Percentiles rank a stretch among this genome's conserved stretches.
phyloP scores from a whole-genome alignment of 1,139 yeast genomes.

The Kurtzmaniella quercitrusa region DNA sequence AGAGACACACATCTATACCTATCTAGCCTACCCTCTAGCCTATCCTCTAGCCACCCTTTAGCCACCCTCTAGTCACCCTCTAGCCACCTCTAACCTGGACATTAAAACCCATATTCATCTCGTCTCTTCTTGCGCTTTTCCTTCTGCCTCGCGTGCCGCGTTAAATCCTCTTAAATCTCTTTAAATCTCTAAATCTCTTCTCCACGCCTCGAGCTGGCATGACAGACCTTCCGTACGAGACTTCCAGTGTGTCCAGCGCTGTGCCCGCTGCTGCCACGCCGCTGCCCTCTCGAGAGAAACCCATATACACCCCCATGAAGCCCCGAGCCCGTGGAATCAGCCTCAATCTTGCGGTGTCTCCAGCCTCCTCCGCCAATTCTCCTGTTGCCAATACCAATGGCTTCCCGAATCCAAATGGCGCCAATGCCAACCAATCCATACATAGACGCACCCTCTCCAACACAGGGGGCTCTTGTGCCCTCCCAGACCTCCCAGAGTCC shows the following conservation, averaged over 20 bases:
- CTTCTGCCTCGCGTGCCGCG: neutral
- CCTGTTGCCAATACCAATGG: neutral
- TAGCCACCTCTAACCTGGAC: too few species aligned
- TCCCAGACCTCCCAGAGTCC: conserved; percentile 1
- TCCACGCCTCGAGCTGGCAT: too few species aligned
- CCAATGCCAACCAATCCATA: neutral
- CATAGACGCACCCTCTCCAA: conserved; percentile 3
- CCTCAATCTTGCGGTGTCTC: conserved; percentile 30
- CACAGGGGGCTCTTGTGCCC: conserved; percentile 1
- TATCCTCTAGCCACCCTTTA: too few species aligned
- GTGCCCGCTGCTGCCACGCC: conserved; percentile 6
- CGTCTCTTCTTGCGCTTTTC: neutral
- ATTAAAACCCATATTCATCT: too few species aligned
- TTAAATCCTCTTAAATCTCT: too few species aligned
- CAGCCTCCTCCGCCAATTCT: conserved; percentile 10
- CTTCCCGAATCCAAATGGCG: neutral
- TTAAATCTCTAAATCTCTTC: too few species aligned
- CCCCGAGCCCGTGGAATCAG: conserved; percentile 26
- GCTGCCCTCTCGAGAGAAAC: conserved; percentile 8
- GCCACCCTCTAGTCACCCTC: too few species aligned
- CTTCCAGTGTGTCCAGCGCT: neutral
- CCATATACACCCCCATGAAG: conserved; percentile 8
- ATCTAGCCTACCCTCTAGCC: too few species aligned
- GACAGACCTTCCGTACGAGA: conserved; percentile 3
- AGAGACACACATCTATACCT: too few species aligned